These are phyloP conservation scores for Coemansia sp. DNA, from an alignment of 192 early-diverging fungal species.

Conservation along the genomic window DNA sequence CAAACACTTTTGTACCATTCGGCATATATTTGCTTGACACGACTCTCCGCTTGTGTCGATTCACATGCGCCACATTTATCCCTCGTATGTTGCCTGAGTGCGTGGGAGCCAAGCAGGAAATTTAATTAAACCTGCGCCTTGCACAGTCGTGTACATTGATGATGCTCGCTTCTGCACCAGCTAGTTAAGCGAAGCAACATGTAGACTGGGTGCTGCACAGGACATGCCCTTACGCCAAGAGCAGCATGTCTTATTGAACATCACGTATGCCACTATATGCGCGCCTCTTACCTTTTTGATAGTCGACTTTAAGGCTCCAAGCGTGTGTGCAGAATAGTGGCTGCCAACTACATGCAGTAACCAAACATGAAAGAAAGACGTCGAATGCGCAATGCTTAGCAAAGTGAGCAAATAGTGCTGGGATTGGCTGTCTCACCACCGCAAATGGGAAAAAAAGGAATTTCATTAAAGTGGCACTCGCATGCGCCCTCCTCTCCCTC, in stretches of 20 bases:
- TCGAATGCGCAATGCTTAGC: conserved; percentile 2
- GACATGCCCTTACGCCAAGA: background rate
- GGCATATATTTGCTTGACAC: background rate
- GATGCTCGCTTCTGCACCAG: background rate
- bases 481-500: conserved; percentile 6
- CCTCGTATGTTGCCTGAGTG: background rate
- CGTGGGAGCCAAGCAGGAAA: background rate
- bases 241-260: background rate
- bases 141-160: conserved; percentile 13
- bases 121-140: conserved; percentile 5
- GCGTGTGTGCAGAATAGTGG: conserved; percentile 73
- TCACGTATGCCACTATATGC: background rate
- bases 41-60: background rate
- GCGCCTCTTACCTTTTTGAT: conserved; percentile 66
- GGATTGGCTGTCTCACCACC: conserved; percentile 1
- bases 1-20: background rate
- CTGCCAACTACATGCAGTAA: conserved; percentile 60
- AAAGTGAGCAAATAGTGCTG: background rate
- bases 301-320: conserved; percentile 73
- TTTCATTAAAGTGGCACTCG: background rate
- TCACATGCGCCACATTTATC: conserved; percentile 3
- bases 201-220: conserved; percentile 8
- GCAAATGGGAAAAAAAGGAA: background rate
- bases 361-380: conserved; percentile 4
- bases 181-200: background rate